Percentiles rank a stretch among this genome's conserved stretches.
These are phyloP conservation scores for Paracamarosporium sp. DNA, from an alignment of 2,329 filamentous ascomycete genomes.

Conservation along the genomic window DNA sequence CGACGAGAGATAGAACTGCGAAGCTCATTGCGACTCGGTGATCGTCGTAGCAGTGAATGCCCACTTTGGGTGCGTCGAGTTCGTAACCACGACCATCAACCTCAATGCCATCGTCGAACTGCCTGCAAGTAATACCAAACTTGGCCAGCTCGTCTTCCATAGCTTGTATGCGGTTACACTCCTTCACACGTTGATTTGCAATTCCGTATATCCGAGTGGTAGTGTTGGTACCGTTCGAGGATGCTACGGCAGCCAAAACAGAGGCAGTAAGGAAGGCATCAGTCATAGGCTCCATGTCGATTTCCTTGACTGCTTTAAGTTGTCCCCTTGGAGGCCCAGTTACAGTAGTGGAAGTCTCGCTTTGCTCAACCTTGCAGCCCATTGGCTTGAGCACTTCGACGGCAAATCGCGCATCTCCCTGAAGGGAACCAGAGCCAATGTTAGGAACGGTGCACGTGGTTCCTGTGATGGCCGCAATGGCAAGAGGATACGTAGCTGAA, in stretches of 20 bases:
- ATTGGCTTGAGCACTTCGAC: constrained; percentile 89
- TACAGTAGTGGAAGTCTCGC: constrained; percentile 85
- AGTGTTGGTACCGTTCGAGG: constrained; percentile 65
- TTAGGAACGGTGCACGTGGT: constrained; percentile 96
- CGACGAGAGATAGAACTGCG: constrained; percentile 80
- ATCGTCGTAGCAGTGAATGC: constrained; percentile 93
- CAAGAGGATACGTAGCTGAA: constrained; percentile 94
- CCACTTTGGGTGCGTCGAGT: constrained; percentile 59
- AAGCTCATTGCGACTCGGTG: constrained; percentile 99
- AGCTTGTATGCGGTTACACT: constrained; percentile 93
- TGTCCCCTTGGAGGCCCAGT: constrained; percentile 80
- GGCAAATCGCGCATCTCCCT: constrained; percentile 94
- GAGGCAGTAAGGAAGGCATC: constrained; percentile 97
- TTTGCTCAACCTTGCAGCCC: constrained; percentile 91
- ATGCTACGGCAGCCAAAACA: constrained; percentile 87
- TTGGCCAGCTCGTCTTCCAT: constrained; percentile 96
- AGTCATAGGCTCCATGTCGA: constrained; percentile 99
- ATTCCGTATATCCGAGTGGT: constrained; percentile 91
- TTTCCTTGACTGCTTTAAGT: constrained; percentile 76
- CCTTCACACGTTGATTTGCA: constrained; percentile 96
- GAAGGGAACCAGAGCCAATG: constrained; percentile 88
- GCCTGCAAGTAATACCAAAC: constrained; percentile 84
- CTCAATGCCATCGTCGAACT: constrained; percentile 94
- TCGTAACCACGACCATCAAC: constrained; percentile 65
- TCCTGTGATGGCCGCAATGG: constrained; percentile 92